Evolutionary conservation across 2,329 filamentous ascomycete species (phyloP).

Genomic region (Beauveria asiatica): DNA sequence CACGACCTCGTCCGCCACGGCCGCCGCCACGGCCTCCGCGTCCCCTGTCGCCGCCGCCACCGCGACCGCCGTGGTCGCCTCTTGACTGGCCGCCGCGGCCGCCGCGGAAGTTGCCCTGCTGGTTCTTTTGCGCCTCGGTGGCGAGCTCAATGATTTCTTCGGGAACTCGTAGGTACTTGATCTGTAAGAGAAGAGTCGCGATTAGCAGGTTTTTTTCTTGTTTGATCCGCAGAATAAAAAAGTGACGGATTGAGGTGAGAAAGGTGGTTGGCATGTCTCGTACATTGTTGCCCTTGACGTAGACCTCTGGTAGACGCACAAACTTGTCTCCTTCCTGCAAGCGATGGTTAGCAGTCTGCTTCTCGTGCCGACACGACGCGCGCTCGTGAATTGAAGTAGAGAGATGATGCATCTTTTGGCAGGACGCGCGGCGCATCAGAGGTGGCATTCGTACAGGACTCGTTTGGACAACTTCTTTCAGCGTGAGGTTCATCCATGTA

Average conservation of each 20-base stretch:
- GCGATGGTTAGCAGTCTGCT: background rate
- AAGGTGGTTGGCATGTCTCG: constrained; percentile 23
- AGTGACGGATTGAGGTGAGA: background rate
- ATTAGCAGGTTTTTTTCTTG: background rate
- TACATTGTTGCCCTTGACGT: constrained; percentile 96
- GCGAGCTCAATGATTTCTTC: constrained; percentile 94
- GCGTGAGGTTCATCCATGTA: constrained; percentile 98
- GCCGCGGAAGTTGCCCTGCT: constrained; percentile 54
- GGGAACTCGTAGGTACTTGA: constrained; percentile 94
- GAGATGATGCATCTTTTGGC: background rate
- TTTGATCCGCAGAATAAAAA: too few species aligned
- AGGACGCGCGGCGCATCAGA: background rate
- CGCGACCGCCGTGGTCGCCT: constrained; percentile 49
- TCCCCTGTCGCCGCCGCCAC: constrained; percentile 47
- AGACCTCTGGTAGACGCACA: constrained; percentile 83
- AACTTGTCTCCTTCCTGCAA: constrained; percentile 83
- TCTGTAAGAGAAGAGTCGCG: constrained; percentile 43
- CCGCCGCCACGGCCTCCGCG: constrained; percentile 35
- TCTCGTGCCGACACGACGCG: background rate
- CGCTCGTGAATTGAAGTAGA: background rate
- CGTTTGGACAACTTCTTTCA: constrained; percentile 96
- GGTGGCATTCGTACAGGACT: constrained; percentile 53
- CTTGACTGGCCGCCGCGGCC: constrained; percentile 52
- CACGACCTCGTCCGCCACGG: constrained; percentile 32
- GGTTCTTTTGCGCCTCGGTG: constrained; percentile 80